Base-by-base conservation (phyloP, 306 rosid genomes). In the Casuarina cunninghamiana region DNA sequence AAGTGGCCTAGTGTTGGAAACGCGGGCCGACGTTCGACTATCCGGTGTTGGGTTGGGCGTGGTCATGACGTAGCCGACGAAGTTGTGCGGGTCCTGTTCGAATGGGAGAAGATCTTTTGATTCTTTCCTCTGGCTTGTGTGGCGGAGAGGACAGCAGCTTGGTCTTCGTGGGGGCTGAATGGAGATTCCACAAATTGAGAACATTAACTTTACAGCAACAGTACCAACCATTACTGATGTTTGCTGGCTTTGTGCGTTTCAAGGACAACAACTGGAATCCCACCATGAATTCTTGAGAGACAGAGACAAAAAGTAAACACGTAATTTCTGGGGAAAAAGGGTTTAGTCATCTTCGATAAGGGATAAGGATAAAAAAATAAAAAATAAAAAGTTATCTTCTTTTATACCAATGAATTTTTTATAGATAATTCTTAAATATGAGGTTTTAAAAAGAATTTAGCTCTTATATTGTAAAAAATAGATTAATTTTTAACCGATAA, bases 11-110 rank as follows among this genome's bases (percentile, higher is more conserved):
- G 85, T 83, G 84, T 76, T 19, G 41, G 67, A 75, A 80, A 88
- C 87, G 87, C 87, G 92, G 86, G 76, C 9, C 58, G 32, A 41
- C 45, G 16, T 17, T 70, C 32, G 55, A 55, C 55, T 21, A 54
- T 13, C 68, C 38, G 26, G 83, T 57, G 76, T 79, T 49, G 71
- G 26, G 6, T 10, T 17, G 67, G 78, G 21, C 62, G 79, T 42
- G 70, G 46, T 50, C 55, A 15, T 71, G 61, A 12, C 69, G 44
- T 46, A 26, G 32, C 32, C 32, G 32, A 26, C 32, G 32, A 26
- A 26, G 32, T 26, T 26, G 32, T 26, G 17, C 17, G 17, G n/a
- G 16, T 5, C 21, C 61, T 61, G 10, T 32, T 4, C 42, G 6
- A 10, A 26, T 11, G 67, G 10, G 16, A 2, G 15, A 35, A 35